A percentile compares a stretch with the other conserved stretches of the same genome.
phyloP scores from a whole-genome alignment of 2,329 filamentous ascomycete genomes.

The Helminthosporium solani region DNA sequence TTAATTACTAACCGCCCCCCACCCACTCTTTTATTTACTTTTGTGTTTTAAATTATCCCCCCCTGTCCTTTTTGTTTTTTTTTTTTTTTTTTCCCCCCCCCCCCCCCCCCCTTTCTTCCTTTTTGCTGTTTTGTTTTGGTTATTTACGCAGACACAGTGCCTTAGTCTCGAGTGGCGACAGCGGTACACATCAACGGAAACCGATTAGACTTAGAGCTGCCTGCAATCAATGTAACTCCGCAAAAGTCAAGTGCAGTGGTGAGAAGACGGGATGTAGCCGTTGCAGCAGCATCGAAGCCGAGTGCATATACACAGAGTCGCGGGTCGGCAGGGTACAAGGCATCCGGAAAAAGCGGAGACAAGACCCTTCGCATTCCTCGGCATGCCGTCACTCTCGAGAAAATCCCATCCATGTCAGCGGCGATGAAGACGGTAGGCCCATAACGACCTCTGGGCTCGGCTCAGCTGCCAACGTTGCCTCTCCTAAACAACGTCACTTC shows the following conservation, averaged over 20 bases:
- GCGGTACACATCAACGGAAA: not conserved
- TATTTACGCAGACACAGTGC: too few relatives aligned
- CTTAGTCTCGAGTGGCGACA: too few relatives aligned
- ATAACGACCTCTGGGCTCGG: not conserved
- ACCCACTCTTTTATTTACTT: too few relatives aligned
- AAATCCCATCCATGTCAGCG: not conserved
- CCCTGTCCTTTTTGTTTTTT: too few relatives aligned
- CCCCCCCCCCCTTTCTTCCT: too few relatives aligned
- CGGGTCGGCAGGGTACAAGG: conserved; percentile 12
- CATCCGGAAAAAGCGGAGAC: conserved; percentile 2
- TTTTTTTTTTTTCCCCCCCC: too few relatives aligned
- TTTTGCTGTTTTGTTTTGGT: too few relatives aligned
- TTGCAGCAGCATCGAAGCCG: not conserved
- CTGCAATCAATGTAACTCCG: not conserved
- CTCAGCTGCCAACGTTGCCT: not conserved
- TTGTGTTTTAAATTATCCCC: too few relatives aligned
- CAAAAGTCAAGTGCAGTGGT: conserved; percentile 10
- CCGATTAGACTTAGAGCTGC: not conserved
- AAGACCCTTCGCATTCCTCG: not conserved
- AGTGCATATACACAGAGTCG: conserved; percentile 11
- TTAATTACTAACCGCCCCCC: too few relatives aligned
- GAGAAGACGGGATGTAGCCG: conserved; percentile 9
- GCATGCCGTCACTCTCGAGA: not conserved
- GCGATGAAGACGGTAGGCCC: not conserved
- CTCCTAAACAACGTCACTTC: not conserved